Evolutionary conservation across 1,284 basidiomycete genomes (phyloP).

Genomic region (Boletus semigastroideus): DNA sequence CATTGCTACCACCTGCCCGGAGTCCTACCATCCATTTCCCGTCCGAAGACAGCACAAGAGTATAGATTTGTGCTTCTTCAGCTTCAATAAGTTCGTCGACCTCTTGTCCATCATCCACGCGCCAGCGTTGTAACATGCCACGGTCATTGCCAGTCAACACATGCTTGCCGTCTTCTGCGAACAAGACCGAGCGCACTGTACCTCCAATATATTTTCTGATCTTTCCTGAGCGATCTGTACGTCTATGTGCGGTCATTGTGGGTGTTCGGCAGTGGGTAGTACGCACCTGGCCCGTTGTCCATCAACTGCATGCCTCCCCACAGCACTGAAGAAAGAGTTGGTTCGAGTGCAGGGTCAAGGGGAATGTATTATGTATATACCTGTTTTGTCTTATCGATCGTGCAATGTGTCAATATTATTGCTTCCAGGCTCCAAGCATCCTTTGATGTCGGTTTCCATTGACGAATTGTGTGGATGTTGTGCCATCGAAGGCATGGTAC

Average conservation of each 20-base stretch:
- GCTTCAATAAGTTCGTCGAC: neutral
- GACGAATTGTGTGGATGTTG: too few relatives aligned
- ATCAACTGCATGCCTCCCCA: too few relatives aligned
- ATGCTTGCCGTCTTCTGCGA: neutral
- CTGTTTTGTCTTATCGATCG: too few relatives aligned
- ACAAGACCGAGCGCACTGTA: neutral
- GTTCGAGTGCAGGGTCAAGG: too few relatives aligned
- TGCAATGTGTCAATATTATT: too few relatives aligned
- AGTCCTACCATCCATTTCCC: neutral
- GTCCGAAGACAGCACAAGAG: neutral
- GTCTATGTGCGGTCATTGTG: neutral
- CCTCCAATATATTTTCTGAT: neutral
- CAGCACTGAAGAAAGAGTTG: too few relatives aligned
- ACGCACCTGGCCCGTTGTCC: too few relatives aligned
- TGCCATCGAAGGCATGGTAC: too few relatives aligned
- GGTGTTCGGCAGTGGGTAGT: too few relatives aligned
- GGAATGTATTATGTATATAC: too few relatives aligned
- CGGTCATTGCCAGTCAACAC: neutral
- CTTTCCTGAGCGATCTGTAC: neutral
- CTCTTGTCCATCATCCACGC: neutral
- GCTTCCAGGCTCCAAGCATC: too few relatives aligned
- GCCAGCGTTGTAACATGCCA: neutral
- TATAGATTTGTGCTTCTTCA: neutral
- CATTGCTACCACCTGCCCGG: neutral
- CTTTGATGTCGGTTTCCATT: too few relatives aligned